Base-by-base conservation (phyloP, 768 basidiomycete species). In the Pulveroboletus sp. region DNA sequence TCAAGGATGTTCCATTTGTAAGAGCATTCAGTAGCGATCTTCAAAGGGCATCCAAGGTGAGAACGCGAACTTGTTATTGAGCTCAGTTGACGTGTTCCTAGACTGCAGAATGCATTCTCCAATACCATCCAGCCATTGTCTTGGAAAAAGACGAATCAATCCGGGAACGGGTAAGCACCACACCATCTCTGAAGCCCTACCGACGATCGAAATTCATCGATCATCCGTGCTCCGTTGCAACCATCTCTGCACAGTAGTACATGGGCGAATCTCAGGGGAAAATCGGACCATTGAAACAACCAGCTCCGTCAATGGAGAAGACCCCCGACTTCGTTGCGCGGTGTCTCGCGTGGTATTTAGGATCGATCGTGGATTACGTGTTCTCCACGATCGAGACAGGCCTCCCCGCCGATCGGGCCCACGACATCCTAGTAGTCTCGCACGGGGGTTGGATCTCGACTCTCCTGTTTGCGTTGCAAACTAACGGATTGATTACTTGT, bases 11-110 rank as follows among this genome's bases (percentile, higher is more conserved):
- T 16, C 69, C 68, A 8, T 86, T 93, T 55, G 74, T 73, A 30
- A 67, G 66, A 23, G 86, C 82, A 26, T 83, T 78, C 61, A 80
- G 78, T 51, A 93, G 90, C 60, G 87, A 91, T 71, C 75, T 93
- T 42, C 68, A 57, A 42, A 73, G 91, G 50, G 89, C 90, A 12
- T 68, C 67, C 40, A 76, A 80, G 70, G 90, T 90, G 61, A 68
- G 69, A 49, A 38, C 16, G 14, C 11, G n/a, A 39, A 29, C 17
- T 35, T 13, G 19, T 23, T 34, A 12, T 41, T 19, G 27, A 12
- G 19, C 10, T 30, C 19, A 24, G 43, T 11, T 10, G 19, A 46
- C 35, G 23, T 37, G 17, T 34, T 24, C 50, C 29, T 50, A 87
- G 88, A 91, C 89, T 2, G 83, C 85, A 16, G 76, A 83, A 59